Evolutionary conservation across 2,329 filamentous ascomycete species (phyloP).

Genomic region (Penicillium sp.): DNA sequence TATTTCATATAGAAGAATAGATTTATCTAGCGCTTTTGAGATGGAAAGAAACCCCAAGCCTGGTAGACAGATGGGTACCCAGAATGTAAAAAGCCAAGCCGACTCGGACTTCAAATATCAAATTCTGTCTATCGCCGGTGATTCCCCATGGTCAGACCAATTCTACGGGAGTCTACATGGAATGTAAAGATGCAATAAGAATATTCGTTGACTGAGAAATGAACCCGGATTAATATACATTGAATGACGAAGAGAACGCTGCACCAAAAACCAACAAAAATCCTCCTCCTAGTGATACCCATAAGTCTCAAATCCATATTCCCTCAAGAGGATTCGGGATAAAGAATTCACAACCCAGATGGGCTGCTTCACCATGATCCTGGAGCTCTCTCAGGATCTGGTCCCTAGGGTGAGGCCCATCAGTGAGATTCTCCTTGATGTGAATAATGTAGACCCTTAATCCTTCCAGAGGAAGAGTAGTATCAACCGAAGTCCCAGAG

Average conservation of each 20-base stretch:
- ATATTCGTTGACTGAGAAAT: not conserved
- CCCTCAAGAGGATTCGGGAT: slow-evolving; percentile 59
- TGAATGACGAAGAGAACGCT: not conserved
- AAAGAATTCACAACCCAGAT: slow-evolving; percentile 70
- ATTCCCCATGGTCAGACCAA: not conserved
- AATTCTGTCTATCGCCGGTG: not conserved
- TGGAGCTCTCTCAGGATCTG: slow-evolving; percentile 62
- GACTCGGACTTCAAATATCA: not conserved
- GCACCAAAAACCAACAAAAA: not conserved
- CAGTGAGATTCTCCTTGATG: slow-evolving; percentile 74
- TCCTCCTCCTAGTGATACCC: not conserved
- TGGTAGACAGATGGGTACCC: not conserved
- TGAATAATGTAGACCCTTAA: slow-evolving; percentile 83
- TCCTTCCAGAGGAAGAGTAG: slow-evolving; percentile 53
- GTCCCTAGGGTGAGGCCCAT: slow-evolving; percentile 57
- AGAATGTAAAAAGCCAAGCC: not conserved
- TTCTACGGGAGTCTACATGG: no score
- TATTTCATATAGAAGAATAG: not conserved
- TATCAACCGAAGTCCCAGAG: slow-evolving; percentile 12
- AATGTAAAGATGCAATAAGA: not conserved
- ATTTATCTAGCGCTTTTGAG: not conserved
- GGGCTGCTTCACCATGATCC: slow-evolving; percentile 55
- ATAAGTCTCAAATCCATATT: slow-evolving; percentile 33
- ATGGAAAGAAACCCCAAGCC: no score
- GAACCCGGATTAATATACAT: not conserved